Evolutionary conservation across 129 eudicot genomes (phyloP).

Genomic region (Kitagawia praeruptora): DNA sequence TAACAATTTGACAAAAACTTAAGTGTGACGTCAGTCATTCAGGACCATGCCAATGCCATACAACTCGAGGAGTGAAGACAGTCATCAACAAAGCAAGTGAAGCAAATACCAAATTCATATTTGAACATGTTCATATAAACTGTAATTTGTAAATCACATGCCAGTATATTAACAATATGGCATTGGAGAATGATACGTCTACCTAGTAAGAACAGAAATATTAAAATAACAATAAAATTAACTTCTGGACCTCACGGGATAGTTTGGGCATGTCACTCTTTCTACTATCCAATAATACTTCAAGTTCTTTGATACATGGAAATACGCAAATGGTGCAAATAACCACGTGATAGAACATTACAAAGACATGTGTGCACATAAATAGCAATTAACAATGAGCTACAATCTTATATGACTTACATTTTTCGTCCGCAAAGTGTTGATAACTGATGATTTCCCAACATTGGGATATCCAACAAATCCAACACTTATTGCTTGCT

Average conservation of each 20-base stretch:
- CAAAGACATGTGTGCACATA: background rate
- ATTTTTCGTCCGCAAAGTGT: constrained; percentile 85
- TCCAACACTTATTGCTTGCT: constrained; percentile 96
- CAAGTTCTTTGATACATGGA: background rate
- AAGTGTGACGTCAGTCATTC: background rate
- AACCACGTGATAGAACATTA: background rate
- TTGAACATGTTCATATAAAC: background rate
- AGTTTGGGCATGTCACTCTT: background rate
- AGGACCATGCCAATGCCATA: background rate
- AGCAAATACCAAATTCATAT: background rate
- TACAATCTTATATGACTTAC: constrained; percentile 29
- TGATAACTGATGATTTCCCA: constrained; percentile 97
- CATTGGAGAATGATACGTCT: background rate
- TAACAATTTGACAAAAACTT: background rate
- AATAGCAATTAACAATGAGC: background rate
- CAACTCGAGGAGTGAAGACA: background rate
- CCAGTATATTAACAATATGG: background rate
- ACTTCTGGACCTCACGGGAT: background rate
- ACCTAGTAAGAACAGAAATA: too few relatives aligned
- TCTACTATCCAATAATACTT: background rate
- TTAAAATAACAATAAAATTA: background rate
- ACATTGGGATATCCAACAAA: constrained; percentile 98
- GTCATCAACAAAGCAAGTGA: background rate
- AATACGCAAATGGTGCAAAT: background rate
- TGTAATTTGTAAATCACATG: too few relatives aligned